phyloP scores from a whole-genome alignment of 345 rosid species.

The Rubroshorea leprosula region DNA sequence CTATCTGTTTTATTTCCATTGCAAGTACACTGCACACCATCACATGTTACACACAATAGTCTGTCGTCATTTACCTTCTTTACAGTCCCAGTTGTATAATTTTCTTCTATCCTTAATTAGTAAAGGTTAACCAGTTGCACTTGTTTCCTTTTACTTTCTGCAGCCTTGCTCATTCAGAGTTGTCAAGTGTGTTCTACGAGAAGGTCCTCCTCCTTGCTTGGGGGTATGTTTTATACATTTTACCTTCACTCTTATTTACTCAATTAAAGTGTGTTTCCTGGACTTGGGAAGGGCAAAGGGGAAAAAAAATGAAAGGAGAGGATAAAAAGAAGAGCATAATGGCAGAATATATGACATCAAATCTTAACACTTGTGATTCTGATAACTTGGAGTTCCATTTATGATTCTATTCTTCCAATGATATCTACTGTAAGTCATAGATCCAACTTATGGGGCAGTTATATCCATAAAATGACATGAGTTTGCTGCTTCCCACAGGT shows the following conservation, averaged over 20 bases:
- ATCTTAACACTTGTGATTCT: not conserved
- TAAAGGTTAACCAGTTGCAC: constrained; percentile 2
- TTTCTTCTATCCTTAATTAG: not conserved
- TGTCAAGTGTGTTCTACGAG: constrained; percentile 91
- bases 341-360: not conserved
- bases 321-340: not conserved
- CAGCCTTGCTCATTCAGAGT: constrained; percentile 95
- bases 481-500: constrained; percentile 34
- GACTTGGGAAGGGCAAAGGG: not conserved
- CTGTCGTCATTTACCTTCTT: not conserved
- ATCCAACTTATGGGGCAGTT: no score
- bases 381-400: not conserved
- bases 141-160: constrained; percentile 16
- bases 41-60: constrained; percentile 3
- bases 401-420: not conserved
- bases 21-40: not conserved
- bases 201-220: constrained; percentile 84
- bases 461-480: constrained; percentile 2
- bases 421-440: no score
- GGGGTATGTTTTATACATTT: constrained; percentile 51
- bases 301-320: no score
- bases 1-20: not conserved
- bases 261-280: not conserved
- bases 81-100: not conserved
- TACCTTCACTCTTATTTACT: not conserved